Conservation (phyloP, 2,329 filamentous ascomycete species). For the Aspergillus japonicus region DNA sequence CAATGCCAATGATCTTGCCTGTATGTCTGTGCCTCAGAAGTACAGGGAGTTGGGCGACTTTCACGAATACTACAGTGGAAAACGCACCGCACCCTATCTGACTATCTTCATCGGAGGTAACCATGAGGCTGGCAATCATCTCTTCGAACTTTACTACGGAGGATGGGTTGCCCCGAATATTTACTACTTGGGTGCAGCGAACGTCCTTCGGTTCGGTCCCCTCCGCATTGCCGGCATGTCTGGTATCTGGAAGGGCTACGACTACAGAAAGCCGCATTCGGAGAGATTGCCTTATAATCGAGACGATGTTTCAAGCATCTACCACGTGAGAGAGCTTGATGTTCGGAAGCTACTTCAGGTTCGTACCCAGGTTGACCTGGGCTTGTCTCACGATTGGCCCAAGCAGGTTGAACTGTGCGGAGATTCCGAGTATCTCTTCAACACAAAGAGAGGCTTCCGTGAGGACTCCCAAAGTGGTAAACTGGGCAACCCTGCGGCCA, state of each 20-base stretch:
- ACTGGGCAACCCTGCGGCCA: slow-evolving; percentile 77
- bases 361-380: slow-evolving; percentile 84
- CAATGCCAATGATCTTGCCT: slow-evolving; percentile 81
- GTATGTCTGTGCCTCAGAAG: slow-evolving; percentile 86
- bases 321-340: slow-evolving; percentile 87
- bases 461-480: slow-evolving; percentile 72
- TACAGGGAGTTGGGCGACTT: slow-evolving; percentile 90
- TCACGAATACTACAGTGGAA: slow-evolving; percentile 86
- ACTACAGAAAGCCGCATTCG: slow-evolving; percentile 79
- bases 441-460: slow-evolving; percentile 70
- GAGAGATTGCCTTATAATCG: slow-evolving; percentile 82
- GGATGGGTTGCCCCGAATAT: slow-evolving; percentile 97
- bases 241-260: slow-evolving; percentile 90
- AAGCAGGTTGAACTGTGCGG: slow-evolving; percentile 77
- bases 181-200: slow-evolving; percentile 93
- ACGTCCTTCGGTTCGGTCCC: slow-evolving; percentile 78
- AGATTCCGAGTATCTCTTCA: slow-evolving; percentile 66
- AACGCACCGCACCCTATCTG: slow-evolving; percentile 73
- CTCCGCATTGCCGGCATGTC: slow-evolving; percentile 86
- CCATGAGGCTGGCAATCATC: slow-evolving; percentile 86
- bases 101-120: slow-evolving; percentile 94
- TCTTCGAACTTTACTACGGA: slow-evolving; percentile 92
- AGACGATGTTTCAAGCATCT: slow-evolving; percentile 76
- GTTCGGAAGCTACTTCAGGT: slow-evolving; percentile 84
- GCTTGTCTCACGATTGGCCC: slow-evolving; percentile 95